Base-by-base conservation (phyloP, 164 flowering plant genomes). In the Litsea cubeba region DNA sequence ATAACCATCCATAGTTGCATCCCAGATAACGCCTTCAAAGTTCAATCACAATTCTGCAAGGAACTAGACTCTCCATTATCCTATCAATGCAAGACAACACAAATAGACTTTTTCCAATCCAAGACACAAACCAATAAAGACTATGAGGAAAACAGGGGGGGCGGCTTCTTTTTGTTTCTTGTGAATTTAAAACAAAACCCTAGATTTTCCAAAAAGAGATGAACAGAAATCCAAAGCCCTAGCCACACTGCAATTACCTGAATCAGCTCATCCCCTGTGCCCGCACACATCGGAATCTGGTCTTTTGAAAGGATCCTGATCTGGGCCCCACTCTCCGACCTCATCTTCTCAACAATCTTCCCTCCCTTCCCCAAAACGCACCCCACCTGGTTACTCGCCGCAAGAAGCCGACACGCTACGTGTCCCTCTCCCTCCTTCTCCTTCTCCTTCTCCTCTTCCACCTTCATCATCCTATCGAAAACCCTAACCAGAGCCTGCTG, bases 301-400 rank as follows among this genome's bases (percentile, higher is more conserved):
- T 83, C 86, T 69, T 74, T 75, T 0, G 82, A 75, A 40, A 81
- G 74, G 71, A 83, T 65, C 73, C 84, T 75, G 69, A 83, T 57
- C 32, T 75, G 81, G 12, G 84, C 86, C 17, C 84, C 85, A 72
- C 76, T 83, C 62, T 77, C 83, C 49, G 72, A 73, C 50, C 81
- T 75, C 30, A 83, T 81, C 71, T 74, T 79, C 74, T 79, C 82
- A 62, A 83, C 79, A 72, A 81, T 74, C 77, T 75, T 83, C 24
- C 86, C 86, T 23, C 86, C 84, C 72, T 78, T 81, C 67, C 86
- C 86, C 57, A 83, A 72, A 26, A 83, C 82, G 71, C 82, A 75
- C 0, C 86, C 84, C 5, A 83, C 81, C 68, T 81, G 82, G 71
- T 68, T 77, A 63, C 81, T 71, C 26, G 74, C 78, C 15, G 79